Evolutionary conservation across 345 rosid genomes (phyloP), one percentile per base, ranked within the genome.

Genomic region (Moringa oleifera): DNA sequence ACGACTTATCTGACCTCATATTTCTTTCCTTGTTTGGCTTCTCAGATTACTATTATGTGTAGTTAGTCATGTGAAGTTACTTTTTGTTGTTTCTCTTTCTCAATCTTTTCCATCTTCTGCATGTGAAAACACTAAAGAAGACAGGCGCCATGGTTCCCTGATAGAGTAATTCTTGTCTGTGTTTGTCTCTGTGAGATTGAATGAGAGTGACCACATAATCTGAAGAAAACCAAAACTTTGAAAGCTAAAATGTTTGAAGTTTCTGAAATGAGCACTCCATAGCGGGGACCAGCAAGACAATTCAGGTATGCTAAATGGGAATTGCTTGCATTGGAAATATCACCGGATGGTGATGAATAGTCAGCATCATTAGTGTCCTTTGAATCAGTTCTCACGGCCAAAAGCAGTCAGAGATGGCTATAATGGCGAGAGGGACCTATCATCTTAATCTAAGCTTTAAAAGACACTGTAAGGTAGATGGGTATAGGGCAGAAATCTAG

Each of bases 361-460:
- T 86, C 88, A 41, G 78, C 50, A 19, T 83, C 91, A 58, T 15
- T 21, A 45, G 63, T 53, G 87, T 84, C 84, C 87, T 86, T 80
- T 71, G 85, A 82, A 80, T 87, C 83, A 72, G 85, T 79, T 82
- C 80, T 65, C 68, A 63, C 53, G 58, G 2, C 69, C 72, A 75
- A 77, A 83, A 73, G 81, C 79, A 83, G 83, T 76, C 86, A 81
- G 82, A 67, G 73, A 82, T 67, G 70, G 90, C 75, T 76, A 75
- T 85, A 69, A 83, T 83, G 79, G 72, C 68, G 98, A 92, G 83
- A 77, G 85, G 71, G 98, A 92, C 96, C 53, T 77, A 55, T 85
- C 95, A 68, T 65, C 58, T 67, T 72, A 61, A 73, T 73, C 69
- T 41, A 41, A 57, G 53, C 37, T 51, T 25, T 53, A 67, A 61